A percentile compares a stretch with the other conserved stretches of the same genome.
phyloP scores from a whole-genome alignment of 1,284 basidiomycete species.

The Stygiomarasmius scandens region DNA sequence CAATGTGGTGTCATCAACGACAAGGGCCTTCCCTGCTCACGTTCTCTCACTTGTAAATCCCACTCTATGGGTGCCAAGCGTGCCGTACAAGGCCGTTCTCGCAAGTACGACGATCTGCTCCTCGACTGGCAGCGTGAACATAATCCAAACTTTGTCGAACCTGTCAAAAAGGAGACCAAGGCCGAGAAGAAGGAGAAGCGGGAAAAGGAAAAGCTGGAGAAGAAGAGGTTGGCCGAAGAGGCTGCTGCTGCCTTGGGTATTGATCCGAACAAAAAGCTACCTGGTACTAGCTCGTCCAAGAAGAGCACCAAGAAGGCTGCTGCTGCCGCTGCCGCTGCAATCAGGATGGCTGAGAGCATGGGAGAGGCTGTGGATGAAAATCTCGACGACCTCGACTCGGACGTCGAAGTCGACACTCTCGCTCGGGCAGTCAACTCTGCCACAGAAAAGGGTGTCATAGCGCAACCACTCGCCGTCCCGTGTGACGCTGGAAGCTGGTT shows the following conservation, averaged over 20 bases:
- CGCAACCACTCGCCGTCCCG: slow-evolving; percentile 58
- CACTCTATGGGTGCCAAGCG: slow-evolving; percentile 98
- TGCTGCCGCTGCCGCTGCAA: slow-evolving; percentile 45
- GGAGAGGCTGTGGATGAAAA: slow-evolving; percentile 71
- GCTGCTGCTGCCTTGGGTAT: slow-evolving; percentile 64
- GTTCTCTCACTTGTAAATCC: slow-evolving; percentile 96
- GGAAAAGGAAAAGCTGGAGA: slow-evolving; percentile 76
- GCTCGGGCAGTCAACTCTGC: slow-evolving; percentile 52
- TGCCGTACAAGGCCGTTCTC: slow-evolving; percentile 85
- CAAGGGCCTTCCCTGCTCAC: slow-evolving; percentile 92
- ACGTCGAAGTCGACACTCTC: slow-evolving; percentile 69
- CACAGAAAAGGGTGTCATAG: slow-evolving; percentile 55
- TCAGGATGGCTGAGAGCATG: slow-evolving; percentile 42
- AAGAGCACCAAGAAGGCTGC: slow-evolving; percentile 53
- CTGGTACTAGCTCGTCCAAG: slow-evolving; percentile 42
- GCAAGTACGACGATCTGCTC: slow-evolving; percentile 85
- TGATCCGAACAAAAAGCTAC: slow-evolving; percentile 39
- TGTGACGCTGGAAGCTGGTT: slow-evolving; percentile 71
- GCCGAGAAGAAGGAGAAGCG: slow-evolving; percentile 81
- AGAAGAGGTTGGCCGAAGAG: slow-evolving; percentile 70
- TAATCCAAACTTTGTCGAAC: slow-evolving; percentile 91
- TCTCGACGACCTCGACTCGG: slow-evolving; percentile 79
- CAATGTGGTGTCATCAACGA: slow-evolving; percentile 99
- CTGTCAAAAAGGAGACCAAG: slow-evolving; percentile 82
- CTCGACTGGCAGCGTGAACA: slow-evolving; percentile 92